Percentiles rank a stretch among this genome's conserved stretches.
phyloP scores from a whole-genome alignment of 805 yeast species.

The Yamadazyma akitaensis region DNA sequence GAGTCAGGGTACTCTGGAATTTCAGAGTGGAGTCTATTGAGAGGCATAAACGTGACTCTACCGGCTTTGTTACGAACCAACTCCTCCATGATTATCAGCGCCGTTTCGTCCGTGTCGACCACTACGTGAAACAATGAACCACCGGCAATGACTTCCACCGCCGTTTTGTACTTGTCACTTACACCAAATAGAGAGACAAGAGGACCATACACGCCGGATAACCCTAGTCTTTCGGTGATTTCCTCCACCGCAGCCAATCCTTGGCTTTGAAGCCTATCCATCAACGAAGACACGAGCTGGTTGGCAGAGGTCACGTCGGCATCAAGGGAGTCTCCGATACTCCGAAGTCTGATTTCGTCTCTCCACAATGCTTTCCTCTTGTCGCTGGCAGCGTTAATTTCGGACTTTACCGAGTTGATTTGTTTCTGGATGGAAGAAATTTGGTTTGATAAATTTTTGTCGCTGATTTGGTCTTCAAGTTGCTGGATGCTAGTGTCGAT shows the following conservation, averaged over 20 bases:
- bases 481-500: conserved; percentile 14
- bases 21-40: conserved; percentile 53
- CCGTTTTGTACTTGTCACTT: conserved; percentile 76
- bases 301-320: conserved; percentile 57
- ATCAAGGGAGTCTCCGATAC: conserved; percentile 52
- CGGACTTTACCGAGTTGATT: conserved; percentile 39
- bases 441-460: conserved; percentile 7
- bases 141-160: conserved; percentile 90
- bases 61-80: conserved; percentile 69
- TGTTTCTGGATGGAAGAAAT: conserved; percentile 26
- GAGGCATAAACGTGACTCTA: conserved; percentile 86
- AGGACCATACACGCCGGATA: conserved; percentile 73
- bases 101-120: conserved; percentile 84
- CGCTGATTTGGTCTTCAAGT: conserved; percentile 13
- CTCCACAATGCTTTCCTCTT: conserved; percentile 76
- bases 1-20: conserved; percentile 56
- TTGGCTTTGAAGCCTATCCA: conserved; percentile 65
- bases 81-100: conserved; percentile 74
- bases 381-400: conserved; percentile 51
- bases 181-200: conserved; percentile 80
- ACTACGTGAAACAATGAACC: conserved; percentile 81
- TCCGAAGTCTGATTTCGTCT: conserved; percentile 62
- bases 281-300: conserved; percentile 62
- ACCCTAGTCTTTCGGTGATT: conserved; percentile 56
- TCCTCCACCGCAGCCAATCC: conserved; percentile 69